Evolutionary conservation across 768 basidiomycete species (phyloP).

Genomic region (Obba rivulosa): DNA sequence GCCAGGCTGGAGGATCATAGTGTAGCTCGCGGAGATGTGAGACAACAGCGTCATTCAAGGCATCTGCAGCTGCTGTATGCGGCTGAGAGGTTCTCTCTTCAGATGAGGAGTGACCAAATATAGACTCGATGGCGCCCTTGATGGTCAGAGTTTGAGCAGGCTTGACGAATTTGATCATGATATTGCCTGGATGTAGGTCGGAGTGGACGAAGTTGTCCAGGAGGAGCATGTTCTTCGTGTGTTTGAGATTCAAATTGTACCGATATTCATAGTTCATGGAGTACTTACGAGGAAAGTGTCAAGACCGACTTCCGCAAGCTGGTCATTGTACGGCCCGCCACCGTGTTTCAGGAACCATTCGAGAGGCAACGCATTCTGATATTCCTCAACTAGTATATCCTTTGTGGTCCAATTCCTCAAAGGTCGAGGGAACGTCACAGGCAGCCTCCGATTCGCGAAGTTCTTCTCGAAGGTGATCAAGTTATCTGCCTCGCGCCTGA

Average conservation of each 20-base stretch:
- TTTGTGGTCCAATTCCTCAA: slow-evolving; percentile 74
- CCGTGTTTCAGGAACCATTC: slow-evolving; percentile 85
- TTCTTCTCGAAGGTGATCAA: slow-evolving; percentile 79
- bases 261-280: background rate
- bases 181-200: slow-evolving; percentile 90
- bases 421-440: slow-evolving; percentile 88
- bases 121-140: slow-evolving; percentile 30
- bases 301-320: slow-evolving; percentile 86
- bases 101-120: background rate
- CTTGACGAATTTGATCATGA: slow-evolving; percentile 95
- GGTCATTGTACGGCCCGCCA: slow-evolving; percentile 85
- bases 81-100: background rate
- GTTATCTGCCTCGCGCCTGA: slow-evolving; percentile 88
- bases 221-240: slow-evolving; percentile 85
- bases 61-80: slow-evolving; percentile 6
- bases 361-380: slow-evolving; percentile 85
- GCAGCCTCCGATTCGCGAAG: slow-evolving; percentile 72
- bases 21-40: slow-evolving; percentile 59
- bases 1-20: slow-evolving; percentile 63
- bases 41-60: slow-evolving; percentile 47
- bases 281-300: slow-evolving; percentile 86
- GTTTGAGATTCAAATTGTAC: background rate
- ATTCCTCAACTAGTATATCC: slow-evolving; percentile 89
- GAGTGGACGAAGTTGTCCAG: slow-evolving; percentile 97
- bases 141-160: slow-evolving; percentile 67